Percentiles rank a stretch among this genome's conserved stretches.
phyloP scores from a whole-genome alignment of 31 red algal genomes.

The Odonthalia washingtoniensis region DNA sequence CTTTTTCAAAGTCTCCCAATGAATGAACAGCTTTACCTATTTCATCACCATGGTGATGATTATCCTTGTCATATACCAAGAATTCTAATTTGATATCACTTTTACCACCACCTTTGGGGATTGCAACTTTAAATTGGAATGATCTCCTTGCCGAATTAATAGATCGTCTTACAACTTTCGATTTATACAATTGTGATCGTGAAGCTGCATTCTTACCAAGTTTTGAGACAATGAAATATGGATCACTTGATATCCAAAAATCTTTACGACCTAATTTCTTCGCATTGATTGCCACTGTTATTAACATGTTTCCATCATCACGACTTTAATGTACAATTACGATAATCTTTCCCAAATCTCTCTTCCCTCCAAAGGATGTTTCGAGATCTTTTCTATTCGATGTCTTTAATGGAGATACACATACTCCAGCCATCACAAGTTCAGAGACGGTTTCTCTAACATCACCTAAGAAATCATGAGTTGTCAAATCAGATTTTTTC shows the following conservation, averaged over 20 bases:
- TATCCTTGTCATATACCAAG: slow-evolving; percentile 51
- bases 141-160: slow-evolving; percentile 58
- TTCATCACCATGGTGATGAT: slow-evolving; percentile 36
- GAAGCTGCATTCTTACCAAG: not conserved
- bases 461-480: slow-evolving; percentile 71
- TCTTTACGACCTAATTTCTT: slow-evolving; percentile 72
- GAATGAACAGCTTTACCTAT: slow-evolving; percentile 33
- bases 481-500: slow-evolving; percentile 39
- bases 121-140: slow-evolving; percentile 19
- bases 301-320: slow-evolving; percentile 43
- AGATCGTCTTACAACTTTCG: slow-evolving; percentile 37
- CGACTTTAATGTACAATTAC: slow-evolving; percentile 69
- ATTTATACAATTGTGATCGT: slow-evolving; percentile 33
- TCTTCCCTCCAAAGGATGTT: not conserved
- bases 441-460: slow-evolving; percentile 60
- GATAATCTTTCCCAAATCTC: slow-evolving; percentile 51
- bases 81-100: slow-evolving; percentile 44
- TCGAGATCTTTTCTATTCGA: slow-evolving; percentile 31
- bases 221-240: slow-evolving; percentile 52
- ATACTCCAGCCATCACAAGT: slow-evolving; percentile 47
- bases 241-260: slow-evolving; percentile 67
- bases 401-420: slow-evolving; percentile 32
- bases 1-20: slow-evolving; percentile 30
- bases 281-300: slow-evolving; percentile 40
- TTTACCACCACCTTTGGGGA: slow-evolving; percentile 44